phyloP scores from a whole-genome alignment of 768 basidiomycete species.

The Lactarius trivialis region DNA sequence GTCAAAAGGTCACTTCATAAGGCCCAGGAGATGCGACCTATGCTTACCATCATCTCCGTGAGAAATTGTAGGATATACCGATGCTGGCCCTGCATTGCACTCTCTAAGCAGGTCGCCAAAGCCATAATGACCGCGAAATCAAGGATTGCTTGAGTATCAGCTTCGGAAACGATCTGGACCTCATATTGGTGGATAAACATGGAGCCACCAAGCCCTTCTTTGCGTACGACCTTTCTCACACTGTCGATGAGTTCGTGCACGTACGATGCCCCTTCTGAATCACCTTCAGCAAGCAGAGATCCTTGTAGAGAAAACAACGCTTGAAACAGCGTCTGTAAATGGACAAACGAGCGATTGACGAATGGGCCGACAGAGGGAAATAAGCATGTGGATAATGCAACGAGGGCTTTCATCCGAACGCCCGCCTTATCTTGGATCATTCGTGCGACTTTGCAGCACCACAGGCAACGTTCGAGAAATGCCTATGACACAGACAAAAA shows the following conservation, averaged over 20 bases:
- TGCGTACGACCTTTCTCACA: slow-evolving; percentile 42
- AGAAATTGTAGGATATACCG: slow-evolving; percentile 1
- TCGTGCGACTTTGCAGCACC: slow-evolving; percentile 62
- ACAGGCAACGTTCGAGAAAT: slow-evolving; percentile 55
- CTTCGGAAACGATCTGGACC: slow-evolving; percentile 25
- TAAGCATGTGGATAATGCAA: slow-evolving; percentile 39
- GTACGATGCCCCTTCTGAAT: slow-evolving; percentile 31
- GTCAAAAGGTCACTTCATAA: not conserved
- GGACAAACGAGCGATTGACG: slow-evolving; percentile 36
- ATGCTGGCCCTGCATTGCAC: slow-evolving; percentile 31
- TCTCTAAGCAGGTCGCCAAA: slow-evolving; percentile 42
- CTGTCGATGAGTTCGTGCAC: slow-evolving; percentile 40
- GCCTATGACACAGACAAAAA: slow-evolving; percentile 25
- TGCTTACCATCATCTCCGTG: not conserved
- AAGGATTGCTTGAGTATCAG: slow-evolving; percentile 29
- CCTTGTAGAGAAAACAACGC: slow-evolving; percentile 47
- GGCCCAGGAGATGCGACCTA: not conserved
- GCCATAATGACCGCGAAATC: slow-evolving; percentile 42
- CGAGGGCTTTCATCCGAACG: slow-evolving; percentile 45
- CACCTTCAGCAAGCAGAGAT: slow-evolving; percentile 27
- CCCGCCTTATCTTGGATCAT: slow-evolving; percentile 30
- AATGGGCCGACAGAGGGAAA: slow-evolving; percentile 42
- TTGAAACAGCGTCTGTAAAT: slow-evolving; percentile 47
- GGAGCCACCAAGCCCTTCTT: slow-evolving; percentile 43
- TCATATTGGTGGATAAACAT: slow-evolving; percentile 48